phyloP scores from a whole-genome alignment of 2,329 filamentous ascomycete species.

The Aspergillus quadricinctus region DNA sequence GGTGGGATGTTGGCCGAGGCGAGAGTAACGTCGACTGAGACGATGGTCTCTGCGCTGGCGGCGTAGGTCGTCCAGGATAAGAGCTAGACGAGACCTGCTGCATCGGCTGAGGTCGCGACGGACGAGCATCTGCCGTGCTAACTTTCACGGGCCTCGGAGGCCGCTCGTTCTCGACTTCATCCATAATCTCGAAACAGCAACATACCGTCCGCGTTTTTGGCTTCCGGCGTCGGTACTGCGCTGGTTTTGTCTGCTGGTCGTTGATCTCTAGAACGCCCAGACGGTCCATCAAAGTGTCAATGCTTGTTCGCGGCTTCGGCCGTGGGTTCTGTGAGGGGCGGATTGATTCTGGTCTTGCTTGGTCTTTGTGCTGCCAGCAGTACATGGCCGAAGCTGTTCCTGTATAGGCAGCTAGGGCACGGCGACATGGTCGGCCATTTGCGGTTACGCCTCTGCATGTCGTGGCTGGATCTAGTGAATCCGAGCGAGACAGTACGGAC shows the following conservation, averaged over 20 bases:
- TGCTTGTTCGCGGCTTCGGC: conserved; percentile 66
- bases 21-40: conserved; percentile 1
- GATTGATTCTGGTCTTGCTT: conserved; percentile 52
- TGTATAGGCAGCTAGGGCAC: conserved; percentile 55
- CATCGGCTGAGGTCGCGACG: conserved; percentile 6
- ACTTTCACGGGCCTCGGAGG: conserved; percentile 17
- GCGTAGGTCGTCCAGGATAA: background rate
- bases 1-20: background rate
- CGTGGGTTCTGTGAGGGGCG: conserved; percentile 27
- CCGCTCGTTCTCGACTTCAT: conserved; percentile 22
- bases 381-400: conserved; percentile 51
- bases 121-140: conserved; percentile 8
- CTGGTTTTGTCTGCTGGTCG: conserved; percentile 12
- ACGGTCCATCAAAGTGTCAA: conserved; percentile 80
- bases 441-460: conserved; percentile 87
- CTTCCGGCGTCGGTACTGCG: conserved; percentile 6
- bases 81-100: conserved; percentile 7
- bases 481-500: conserved; percentile 68
- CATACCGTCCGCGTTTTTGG: conserved; percentile 21
- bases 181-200: conserved; percentile 32
- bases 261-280: conserved; percentile 70
- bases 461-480: conserved; percentile 76
- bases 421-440: conserved; percentile 76
- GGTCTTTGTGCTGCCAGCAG: conserved; percentile 95
- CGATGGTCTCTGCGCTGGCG: background rate